phyloP scores from a whole-genome alignment of 2,329 filamentous ascomycete genomes.

The Xylariomycetidae sp. region DNA sequence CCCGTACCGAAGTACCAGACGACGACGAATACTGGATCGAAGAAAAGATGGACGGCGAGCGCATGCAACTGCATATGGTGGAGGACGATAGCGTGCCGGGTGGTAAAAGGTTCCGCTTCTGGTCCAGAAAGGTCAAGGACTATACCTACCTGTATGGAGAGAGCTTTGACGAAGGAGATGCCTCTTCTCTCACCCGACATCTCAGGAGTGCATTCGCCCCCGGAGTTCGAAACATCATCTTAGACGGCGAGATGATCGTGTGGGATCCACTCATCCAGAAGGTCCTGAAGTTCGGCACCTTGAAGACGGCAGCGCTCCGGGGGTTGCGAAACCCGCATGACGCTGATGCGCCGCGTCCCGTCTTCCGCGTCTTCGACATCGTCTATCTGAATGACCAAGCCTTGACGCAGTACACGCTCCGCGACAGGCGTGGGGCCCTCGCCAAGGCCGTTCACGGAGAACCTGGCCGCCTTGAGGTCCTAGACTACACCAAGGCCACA shows the following conservation, averaged over 20 bases:
- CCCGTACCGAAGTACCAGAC: constrained; percentile 58
- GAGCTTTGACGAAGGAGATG: constrained; percentile 68
- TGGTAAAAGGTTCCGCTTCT: constrained; percentile 74
- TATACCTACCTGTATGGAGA: constrained; percentile 92
- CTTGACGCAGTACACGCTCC: constrained; percentile 75
- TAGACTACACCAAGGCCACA: constrained; percentile 61
- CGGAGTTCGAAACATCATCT: constrained; percentile 76
- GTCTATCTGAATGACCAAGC: constrained; percentile 77
- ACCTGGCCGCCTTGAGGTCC: constrained; percentile 75
- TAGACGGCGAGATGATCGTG: constrained; percentile 98
- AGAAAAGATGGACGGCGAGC: constrained; percentile 93
- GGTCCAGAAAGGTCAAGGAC: constrained; percentile 93
- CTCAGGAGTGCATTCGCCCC: constrained; percentile 69
- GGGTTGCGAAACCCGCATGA: constrained; percentile 69
- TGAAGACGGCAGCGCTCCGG: constrained; percentile 83
- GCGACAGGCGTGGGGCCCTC: constrained; percentile 72
- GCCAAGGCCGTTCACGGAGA: constrained; percentile 63
- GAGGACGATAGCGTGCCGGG: constrained; percentile 62
- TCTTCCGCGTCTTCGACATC: constrained; percentile 87
- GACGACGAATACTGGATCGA: constrained; percentile 90
- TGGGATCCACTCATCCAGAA: constrained; percentile 86
- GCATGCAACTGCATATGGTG: constrained; percentile 93
- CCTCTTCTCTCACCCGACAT: constrained; percentile 73
- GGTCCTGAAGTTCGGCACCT: constrained; percentile 81
- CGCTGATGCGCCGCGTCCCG: constrained; percentile 59